phyloP scores from a whole-genome alignment of 2,329 filamentous ascomycete species.

The Xylaria hypoxylon region DNA sequence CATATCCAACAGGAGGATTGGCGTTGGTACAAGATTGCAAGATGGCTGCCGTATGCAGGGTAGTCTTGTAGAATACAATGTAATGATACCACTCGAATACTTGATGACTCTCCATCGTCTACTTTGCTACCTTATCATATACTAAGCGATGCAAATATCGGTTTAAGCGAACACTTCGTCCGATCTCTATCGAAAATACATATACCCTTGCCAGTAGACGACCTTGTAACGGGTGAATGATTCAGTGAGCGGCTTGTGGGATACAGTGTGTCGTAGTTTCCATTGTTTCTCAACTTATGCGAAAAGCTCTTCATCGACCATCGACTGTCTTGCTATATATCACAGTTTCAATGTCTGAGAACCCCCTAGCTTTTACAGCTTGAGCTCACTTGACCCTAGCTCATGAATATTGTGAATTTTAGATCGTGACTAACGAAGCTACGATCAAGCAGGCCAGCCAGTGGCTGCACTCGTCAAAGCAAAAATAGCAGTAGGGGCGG shows the following conservation, averaged over 20 bases:
- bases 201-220: background rate
- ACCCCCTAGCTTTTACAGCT: background rate
- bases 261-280: background rate
- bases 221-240: background rate
- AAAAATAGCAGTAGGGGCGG: no score
- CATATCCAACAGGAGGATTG: constrained; percentile 27
- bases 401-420: background rate
- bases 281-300: background rate
- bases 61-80: constrained; percentile 45
- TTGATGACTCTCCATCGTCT: background rate
- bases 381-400: background rate
- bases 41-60: constrained; percentile 19
- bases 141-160: background rate
- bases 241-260: background rate
- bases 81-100: constrained; percentile 45
- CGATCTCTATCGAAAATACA: background rate
- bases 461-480: no score
- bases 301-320: background rate
- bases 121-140: background rate
- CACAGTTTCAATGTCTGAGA: background rate
- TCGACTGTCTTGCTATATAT: background rate
- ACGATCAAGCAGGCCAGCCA: no score
- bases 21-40: constrained; percentile 29
- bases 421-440: no score
- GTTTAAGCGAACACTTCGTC: background rate